A percentile compares a stretch with the other conserved stretches of the same genome.
These are phyloP conservation scores for Candida krabiensis DNA, from an alignment of 805 yeast genomes.

Conservation along the genomic window DNA sequence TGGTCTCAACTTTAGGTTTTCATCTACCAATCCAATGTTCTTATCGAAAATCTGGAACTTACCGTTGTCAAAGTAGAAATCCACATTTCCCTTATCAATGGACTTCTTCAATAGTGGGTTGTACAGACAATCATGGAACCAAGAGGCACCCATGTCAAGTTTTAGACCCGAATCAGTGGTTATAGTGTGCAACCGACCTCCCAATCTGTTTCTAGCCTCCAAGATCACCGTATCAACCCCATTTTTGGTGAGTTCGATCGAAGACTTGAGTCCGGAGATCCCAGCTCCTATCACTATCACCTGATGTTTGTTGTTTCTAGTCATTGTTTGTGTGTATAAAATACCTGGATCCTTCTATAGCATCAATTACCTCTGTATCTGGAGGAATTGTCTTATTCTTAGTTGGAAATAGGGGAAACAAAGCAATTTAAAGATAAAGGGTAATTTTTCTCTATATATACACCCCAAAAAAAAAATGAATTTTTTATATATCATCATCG, in stretches of 20 bases:
- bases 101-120: slow-evolving; percentile 61
- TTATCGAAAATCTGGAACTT: slow-evolving; percentile 19
- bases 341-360: too few relatives aligned
- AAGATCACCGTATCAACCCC: slow-evolving; percentile 42
- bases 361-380: too few relatives aligned
- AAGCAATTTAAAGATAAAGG: too few relatives aligned
- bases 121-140: slow-evolving; percentile 82
- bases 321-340: slow-evolving; percentile 49
- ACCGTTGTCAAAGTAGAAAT: slow-evolving; percentile 34
- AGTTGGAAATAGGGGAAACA: too few relatives aligned
- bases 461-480: too few relatives aligned
- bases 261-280: slow-evolving; percentile 52
- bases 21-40: slow-evolving; percentile 40
- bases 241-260: slow-evolving; percentile 36
- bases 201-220: slow-evolving; percentile 58
- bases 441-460: too few relatives aligned
- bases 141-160: slow-evolving; percentile 82
- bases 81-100: slow-evolving; percentile 26
- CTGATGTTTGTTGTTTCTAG: slow-evolving; percentile 8
- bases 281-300: slow-evolving; percentile 58
- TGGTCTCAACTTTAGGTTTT: slow-evolving; percentile 45
- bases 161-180: slow-evolving; percentile 26
- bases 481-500: too few relatives aligned
- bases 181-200: slow-evolving; percentile 63
- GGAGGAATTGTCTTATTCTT: too few relatives aligned